These are phyloP conservation scores for Thecaphora thlaspeos DNA, from an alignment of 1,284 basidiomycete genomes.

Conservation along the genomic window DNA sequence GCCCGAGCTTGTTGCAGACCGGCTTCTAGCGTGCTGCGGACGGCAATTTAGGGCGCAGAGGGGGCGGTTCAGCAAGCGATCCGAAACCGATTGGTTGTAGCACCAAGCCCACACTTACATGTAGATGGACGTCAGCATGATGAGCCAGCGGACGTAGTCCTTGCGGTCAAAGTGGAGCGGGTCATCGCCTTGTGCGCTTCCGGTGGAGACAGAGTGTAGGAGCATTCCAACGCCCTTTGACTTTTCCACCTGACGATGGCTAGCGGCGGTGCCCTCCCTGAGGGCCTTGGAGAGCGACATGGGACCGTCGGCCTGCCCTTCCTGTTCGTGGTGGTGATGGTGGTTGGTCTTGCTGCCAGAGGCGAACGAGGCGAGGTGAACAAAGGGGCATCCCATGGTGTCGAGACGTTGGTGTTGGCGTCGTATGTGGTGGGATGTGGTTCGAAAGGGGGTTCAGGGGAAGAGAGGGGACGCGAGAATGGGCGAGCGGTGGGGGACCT, in stretches of 20 bases:
- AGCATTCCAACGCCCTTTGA: conserved; percentile 29
- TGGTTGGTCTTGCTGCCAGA: neutral
- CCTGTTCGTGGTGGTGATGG: neutral
- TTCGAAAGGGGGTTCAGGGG: neutral
- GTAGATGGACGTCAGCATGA: conserved; percentile 42
- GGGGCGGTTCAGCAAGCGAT: too few relatives aligned
- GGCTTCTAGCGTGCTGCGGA: conserved; percentile 7
- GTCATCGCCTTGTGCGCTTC: neutral
- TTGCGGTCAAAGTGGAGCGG: conserved; percentile 11
- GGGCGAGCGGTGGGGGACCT: too few relatives aligned
- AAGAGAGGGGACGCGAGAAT: conserved; percentile 2
- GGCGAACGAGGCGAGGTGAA: conserved; percentile 14
- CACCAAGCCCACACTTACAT: neutral
- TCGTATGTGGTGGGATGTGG: neutral
- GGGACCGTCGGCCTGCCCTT: too few relatives aligned
- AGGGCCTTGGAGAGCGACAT: conserved; percentile 25
- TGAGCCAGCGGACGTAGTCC: conserved; percentile 39
- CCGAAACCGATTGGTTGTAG: too few relatives aligned
- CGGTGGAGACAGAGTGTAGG: conserved; percentile 11
- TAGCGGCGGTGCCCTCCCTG: conserved; percentile 14
- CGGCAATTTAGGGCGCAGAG: too few relatives aligned
- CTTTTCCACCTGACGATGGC: conserved; percentile 32
- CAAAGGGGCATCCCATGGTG: conserved; percentile 34
- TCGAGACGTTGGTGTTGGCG: neutral
- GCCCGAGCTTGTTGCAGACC: neutral